Evolutionary conservation across 108 stramenopile species (phyloP), one percentile per base, ranked within the genome.

Genomic region (Aurantiochytrium sp.): DNA sequence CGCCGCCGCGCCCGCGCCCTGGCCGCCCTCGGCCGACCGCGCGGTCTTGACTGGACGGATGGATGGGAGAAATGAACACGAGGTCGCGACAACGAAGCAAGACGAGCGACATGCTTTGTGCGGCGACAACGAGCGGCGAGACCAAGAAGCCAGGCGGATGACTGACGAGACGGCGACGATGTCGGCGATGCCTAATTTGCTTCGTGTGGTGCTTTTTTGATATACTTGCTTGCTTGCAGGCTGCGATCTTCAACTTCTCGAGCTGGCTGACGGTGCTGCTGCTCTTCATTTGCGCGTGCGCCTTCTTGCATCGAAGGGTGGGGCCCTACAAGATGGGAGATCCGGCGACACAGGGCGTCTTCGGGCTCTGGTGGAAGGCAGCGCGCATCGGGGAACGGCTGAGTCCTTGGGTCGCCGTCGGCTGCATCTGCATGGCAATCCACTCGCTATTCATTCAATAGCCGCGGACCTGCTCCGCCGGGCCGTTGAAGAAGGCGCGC

Each of bases 161-260:
- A n/a, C n/a, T n/a, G n/a, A n/a, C n/a, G n/a, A n/a, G n/a, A n/a
- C n/a, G n/a, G n/a, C n/a, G n/a, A n/a, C n/a, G n/a, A n/a, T n/a
- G n/a, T n/a, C n/a, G n/a, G n/a, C n/a, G n/a, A n/a, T n/a, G n/a
- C n/a, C n/a, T n/a, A n/a, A n/a, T n/a, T n/a, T n/a, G n/a, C n/a
- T n/a, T n/a, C n/a, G n/a, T n/a, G n/a, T n/a, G n/a, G n/a, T n/a
- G n/a, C n/a, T n/a, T n/a, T n/a, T n/a, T n/a, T n/a, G n/a, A n/a
- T n/a, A n/a, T n/a, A n/a, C n/a, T n/a, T n/a, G n/a, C n/a, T n/a
- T n/a, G 50, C 50, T 65, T 55, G 73, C 52, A 91, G 96, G 94
- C 95, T 52, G 98, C 97, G 6, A 94, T 98, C 36, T 98, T 98
- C 86, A 94, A 97, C 85, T 97, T 98, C 89, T 92, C 95, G 17